phyloP scores from a whole-genome alignment of 2,329 filamentous ascomycete species.

The Seiridium unicorne region DNA sequence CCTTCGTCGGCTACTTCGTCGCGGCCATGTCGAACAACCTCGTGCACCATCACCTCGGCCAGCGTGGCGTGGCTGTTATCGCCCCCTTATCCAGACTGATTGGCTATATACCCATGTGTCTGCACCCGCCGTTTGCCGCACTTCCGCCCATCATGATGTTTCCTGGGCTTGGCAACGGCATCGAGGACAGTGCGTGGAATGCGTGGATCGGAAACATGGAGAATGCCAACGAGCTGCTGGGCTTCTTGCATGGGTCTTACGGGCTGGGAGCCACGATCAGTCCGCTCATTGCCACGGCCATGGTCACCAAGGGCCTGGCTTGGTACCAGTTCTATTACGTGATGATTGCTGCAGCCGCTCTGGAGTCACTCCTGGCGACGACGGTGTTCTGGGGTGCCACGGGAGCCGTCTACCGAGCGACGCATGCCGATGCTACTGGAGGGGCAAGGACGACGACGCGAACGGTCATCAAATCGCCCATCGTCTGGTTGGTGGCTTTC shows the following conservation, averaged over 20 bases:
- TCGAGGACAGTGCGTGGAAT: constrained; percentile 57
- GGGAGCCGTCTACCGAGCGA: constrained; percentile 52
- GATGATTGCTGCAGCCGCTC: constrained; percentile 58
- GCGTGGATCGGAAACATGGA: constrained; percentile 69
- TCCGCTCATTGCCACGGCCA: constrained; percentile 69
- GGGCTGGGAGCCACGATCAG: constrained; percentile 68
- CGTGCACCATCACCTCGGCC: constrained; percentile 60
- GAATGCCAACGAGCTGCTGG: constrained; percentile 70
- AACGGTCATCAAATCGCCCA: constrained; percentile 43
- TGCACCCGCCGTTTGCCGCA: constrained; percentile 69
- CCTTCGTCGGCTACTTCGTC: constrained; percentile 60
- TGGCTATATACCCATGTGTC: constrained; percentile 62
- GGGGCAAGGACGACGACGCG: constrained; percentile 44
- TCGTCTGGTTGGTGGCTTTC: constrained; percentile 70
- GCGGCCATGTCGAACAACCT: constrained; percentile 60
- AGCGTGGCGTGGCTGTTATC: constrained; percentile 62
- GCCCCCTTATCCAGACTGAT: constrained; percentile 61
- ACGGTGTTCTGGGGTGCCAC: constrained; percentile 64
- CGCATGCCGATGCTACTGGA: constrained; percentile 23
- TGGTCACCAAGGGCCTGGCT: constrained; percentile 63
- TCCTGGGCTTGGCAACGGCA: constrained; percentile 11
- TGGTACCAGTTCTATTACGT: constrained; percentile 80
- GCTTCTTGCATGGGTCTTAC: constrained; percentile 71
- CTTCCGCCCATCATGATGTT: constrained; percentile 36
- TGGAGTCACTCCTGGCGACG: constrained; percentile 53